Evolutionary conservation across 805 yeast genomes (phyloP), one percentile per base, ranked within the genome.

Genomic region (Hyphopichia homilentoma): DNA sequence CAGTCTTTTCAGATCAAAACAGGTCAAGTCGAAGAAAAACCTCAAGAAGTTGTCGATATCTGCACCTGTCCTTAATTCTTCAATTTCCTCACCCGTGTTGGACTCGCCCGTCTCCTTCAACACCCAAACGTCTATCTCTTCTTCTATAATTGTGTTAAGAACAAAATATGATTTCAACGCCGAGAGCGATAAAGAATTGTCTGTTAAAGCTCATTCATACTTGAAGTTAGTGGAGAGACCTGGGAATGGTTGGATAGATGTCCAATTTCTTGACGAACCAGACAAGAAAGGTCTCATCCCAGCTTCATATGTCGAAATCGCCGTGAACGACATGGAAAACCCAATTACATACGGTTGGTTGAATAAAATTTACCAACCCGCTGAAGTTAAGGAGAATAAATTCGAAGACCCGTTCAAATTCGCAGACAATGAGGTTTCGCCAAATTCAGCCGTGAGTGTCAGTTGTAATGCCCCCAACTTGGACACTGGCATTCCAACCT

Each of bases 241-340:
- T 3, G 70, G 68, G 2, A 60, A 61, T 38, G 71, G 70, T 16
- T 64, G 70, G 70, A 34, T 65, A 16, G 36, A 45, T 23, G 70
- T 65, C 3, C 55, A 54, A 35, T 36, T 41, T 13, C 37, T 64
- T 16, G 55, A 51, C 25, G 39, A 48, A 9, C 36, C 35, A 7
- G 43, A 39, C 20, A 28, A 35, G 9, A 34, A 20, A 7, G 71
- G 71, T 0, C 41, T 57, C 4, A 55, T 65, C 20, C 70, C 71
- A 5, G 67, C 70, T 3, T 52, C 59, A 28, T 64, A 61, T 37
- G 59, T 63, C 12, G 60, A 55, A 12, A 65, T 65, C 13, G 61
- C 57, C 6, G 60, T 62, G n/a, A 65, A 64, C 33, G 70, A 65
- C 33, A 36, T 45, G 4, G 37, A 39, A n/a, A 46, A 46, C 8